Base-by-base conservation (phyloP, 257 asterid species). In the Hygrophila difformis region DNA sequence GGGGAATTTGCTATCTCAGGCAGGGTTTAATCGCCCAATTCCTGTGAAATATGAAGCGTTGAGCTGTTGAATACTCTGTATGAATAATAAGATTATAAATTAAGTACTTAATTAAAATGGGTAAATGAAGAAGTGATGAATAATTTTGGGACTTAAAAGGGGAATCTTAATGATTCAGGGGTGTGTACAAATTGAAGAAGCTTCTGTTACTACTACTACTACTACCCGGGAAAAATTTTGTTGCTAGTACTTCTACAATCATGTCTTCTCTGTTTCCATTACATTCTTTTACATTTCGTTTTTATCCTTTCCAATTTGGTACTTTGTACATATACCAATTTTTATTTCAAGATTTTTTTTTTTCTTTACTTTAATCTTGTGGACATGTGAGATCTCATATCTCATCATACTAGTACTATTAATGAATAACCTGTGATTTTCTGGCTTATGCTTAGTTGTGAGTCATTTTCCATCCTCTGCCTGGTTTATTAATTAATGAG, bases 51-150 rank as follows among this genome's bases (percentile, higher is more conserved):
- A 74, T 6, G 96, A 82, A 47, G 99, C 84, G 23, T 45, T 85
- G 51, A 89, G 92, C 78, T 85, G 93, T 56, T 84, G 69, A 78
- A n/a, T n/a, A n/a, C n/a, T n/a, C n/a, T n/a, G n/a, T n/a, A n/a
- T n/a, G n/a, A n/a, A n/a, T n/a, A n/a, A n/a, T n/a, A n/a, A n/a
- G n/a, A n/a, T n/a, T n/a, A n/a, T n/a, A n/a, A n/a, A n/a, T n/a
- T n/a, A n/a, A n/a, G n/a, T n/a, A n/a, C n/a, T n/a, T n/a, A n/a
- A n/a, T n/a, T 16, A 15, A 39, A 5, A 40, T 40, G 12, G n/a
- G n/a, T n/a, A n/a, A n/a, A n/a, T n/a, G n/a, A n/a, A n/a, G n/a
- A n/a, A n/a, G n/a, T n/a, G n/a, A n/a, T n/a, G n/a, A n/a, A n/a
- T n/a, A n/a, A n/a, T n/a, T n/a, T n/a, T n/a, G n/a, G n/a, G n/a